phyloP scores from a whole-genome alignment of 1,139 yeast species.

The Candida freyschussii region DNA sequence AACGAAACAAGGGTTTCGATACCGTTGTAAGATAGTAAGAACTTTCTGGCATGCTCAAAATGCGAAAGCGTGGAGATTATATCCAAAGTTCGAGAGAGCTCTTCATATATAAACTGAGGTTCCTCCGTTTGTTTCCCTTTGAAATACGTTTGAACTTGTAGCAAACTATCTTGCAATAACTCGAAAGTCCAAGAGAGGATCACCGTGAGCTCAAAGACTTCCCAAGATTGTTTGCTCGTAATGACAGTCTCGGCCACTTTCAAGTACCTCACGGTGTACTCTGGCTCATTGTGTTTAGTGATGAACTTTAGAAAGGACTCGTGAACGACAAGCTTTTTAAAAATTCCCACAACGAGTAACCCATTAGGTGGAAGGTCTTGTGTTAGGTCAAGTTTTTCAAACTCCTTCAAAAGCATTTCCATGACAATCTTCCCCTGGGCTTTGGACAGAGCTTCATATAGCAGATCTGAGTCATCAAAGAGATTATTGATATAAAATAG shows the following conservation, averaged over 20 bases:
- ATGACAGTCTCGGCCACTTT: conserved; percentile 38
- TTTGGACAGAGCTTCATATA: conserved; percentile 16
- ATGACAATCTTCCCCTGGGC: conserved; percentile 17
- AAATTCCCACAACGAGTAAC: conserved; percentile 17
- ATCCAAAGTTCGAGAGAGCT: conserved; percentile 38
- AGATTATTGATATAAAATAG: conserved; percentile 15
- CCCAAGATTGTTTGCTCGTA: conserved; percentile 51
- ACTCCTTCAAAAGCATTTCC: conserved; percentile 10
- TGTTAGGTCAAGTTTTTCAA: conserved; percentile 23
- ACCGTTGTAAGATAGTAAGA: conserved; percentile 46
- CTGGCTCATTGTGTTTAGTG: conserved; percentile 17
- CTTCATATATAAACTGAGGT: conserved; percentile 22
- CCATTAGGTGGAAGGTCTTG: conserved; percentile 12
- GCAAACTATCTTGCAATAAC: conserved; percentile 29
- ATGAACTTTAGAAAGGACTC: conserved; percentile 33
- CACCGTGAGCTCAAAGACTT: conserved; percentile 44
- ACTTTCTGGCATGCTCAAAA: conserved; percentile 47
- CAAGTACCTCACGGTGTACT: conserved; percentile 25
- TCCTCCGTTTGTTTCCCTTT: conserved; percentile 19
- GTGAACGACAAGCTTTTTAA: conserved; percentile 27
- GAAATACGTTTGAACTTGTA: conserved; percentile 25
- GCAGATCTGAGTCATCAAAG: conserved; percentile 13
- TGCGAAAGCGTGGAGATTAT: conserved; percentile 48
- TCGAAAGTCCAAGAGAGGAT: conserved; percentile 53
- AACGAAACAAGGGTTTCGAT: conserved; percentile 41